A percentile compares a stretch with the other conserved stretches of the same genome.
These are phyloP conservation scores for Russula brevipes DNA, from an alignment of 768 basidiomycete genomes.

Conservation along the genomic window DNA sequence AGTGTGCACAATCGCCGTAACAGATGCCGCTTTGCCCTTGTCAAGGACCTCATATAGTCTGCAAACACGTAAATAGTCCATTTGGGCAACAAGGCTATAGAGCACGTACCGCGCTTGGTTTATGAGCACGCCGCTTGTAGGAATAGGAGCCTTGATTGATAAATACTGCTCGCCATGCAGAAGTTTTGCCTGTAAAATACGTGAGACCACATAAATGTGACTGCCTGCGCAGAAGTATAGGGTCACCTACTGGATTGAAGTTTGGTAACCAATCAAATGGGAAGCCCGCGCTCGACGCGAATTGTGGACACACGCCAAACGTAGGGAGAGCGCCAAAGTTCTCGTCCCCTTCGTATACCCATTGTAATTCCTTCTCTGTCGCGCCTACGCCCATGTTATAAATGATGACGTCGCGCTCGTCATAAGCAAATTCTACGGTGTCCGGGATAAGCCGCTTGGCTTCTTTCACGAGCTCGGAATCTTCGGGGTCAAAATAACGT, in stretches of 20 bases:
- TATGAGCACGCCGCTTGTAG: slow-evolving; percentile 74
- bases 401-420: slow-evolving; percentile 86
- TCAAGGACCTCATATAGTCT: slow-evolving; percentile 78
- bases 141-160: slow-evolving; percentile 79
- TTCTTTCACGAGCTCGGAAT: slow-evolving; percentile 73
- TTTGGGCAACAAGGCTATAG: background rate
- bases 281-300: slow-evolving; percentile 61
- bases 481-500: slow-evolving; percentile 70
- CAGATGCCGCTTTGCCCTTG: slow-evolving; percentile 91
- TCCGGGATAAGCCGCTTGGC: slow-evolving; percentile 63
- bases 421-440: slow-evolving; percentile 63
- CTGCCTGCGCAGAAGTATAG: slow-evolving; percentile 1
- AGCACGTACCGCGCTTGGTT: slow-evolving; percentile 61
- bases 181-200: slow-evolving; percentile 68
- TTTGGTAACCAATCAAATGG: slow-evolving; percentile 88
- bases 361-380: slow-evolving; percentile 85
- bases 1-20: slow-evolving; percentile 74
- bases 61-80: background rate
- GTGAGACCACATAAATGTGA: slow-evolving; percentile 1
- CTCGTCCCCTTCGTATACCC: slow-evolving; percentile 87
- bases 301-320: slow-evolving; percentile 93
- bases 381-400: slow-evolving; percentile 97
- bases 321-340: slow-evolving; percentile 85
- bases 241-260: slow-evolving; percentile 75
- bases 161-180: slow-evolving; percentile 97